These are phyloP conservation scores for Francoa sonchifolia DNA, from an alignment of 441 rosid genomes.

Conservation along the genomic window DNA sequence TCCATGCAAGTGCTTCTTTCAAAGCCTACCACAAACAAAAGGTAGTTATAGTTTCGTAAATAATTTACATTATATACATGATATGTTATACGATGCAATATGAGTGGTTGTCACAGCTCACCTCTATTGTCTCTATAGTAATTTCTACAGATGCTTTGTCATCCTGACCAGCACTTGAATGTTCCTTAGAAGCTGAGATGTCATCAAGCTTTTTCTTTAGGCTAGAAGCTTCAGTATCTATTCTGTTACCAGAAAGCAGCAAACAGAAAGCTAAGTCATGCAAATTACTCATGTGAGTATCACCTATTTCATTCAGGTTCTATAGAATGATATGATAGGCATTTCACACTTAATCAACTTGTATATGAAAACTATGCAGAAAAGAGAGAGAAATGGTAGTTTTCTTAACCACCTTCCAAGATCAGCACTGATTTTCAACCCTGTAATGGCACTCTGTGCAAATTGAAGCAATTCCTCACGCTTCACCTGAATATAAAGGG, in stretches of 20 bases:
- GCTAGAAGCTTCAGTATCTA: slow-evolving; percentile 64
- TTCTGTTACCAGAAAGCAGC: slow-evolving; percentile 39
- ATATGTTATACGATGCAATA: too few species aligned
- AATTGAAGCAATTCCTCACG: slow-evolving; percentile 95
- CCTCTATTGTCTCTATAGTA: slow-evolving; percentile 53
- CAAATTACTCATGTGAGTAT: too few species aligned
- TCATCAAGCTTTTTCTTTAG: slow-evolving; percentile 63
- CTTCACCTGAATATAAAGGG: slow-evolving; percentile 56
- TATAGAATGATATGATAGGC: too few species aligned
- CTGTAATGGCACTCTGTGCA: slow-evolving; percentile 82
- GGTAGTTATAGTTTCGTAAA: slow-evolving; percentile 13
- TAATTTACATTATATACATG: too few species aligned
- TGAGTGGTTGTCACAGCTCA: slow-evolving; percentile 16
- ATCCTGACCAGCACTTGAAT: slow-evolving; percentile 29
- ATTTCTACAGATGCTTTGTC: slow-evolving; percentile 33
- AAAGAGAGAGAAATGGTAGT: too few species aligned
- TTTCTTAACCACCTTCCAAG: slow-evolving; percentile 47
- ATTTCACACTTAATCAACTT: too few species aligned
- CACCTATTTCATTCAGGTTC: too few species aligned
- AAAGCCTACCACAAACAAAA: slow-evolving; percentile 43
- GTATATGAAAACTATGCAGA: too few species aligned
- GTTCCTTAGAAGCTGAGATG: slow-evolving; percentile 24
- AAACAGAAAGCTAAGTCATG: too few species aligned
- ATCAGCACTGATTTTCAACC: slow-evolving; percentile 76
- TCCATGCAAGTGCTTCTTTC: slow-evolving; percentile 62